Evolutionary conservation across 768 basidiomycete species (phyloP), one percentile per base, ranked within the genome.

Genomic region (Suillus tomentosus): DNA sequence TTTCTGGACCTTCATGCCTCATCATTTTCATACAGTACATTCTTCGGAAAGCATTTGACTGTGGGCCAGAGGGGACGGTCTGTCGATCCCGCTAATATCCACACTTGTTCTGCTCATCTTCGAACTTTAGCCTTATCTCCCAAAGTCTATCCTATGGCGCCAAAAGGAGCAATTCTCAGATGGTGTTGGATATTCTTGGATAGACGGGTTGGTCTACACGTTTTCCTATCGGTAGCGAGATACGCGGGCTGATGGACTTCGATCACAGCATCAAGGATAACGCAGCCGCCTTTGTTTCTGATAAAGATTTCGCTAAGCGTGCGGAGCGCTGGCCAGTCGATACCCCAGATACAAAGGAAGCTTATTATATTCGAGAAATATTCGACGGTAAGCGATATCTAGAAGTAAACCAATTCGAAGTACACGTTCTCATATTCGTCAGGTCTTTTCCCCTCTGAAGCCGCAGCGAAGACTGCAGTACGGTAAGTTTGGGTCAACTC

Each of bases 141-240:
- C 97, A 14, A 84, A 84, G 63, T 93, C 92, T 17, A 98, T 99
- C 71, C 82, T 99, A 48, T 99, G 97, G 97, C 85, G 97, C 63
- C 97, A 99, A 76, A 99, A 99, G 76, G 97, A 99, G 78, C 96
- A 99, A 72, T 99, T 99, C 80, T 98, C 96, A 2, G 97, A 99
- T 72, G 97, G 97, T 61, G 95, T 97, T 62, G 96, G 96, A 39
- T 98, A 97, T 78, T 96, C 95, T 39, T 98, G 96, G 96, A 99
- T 99, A 72, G 96, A 99, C 71, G 94, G 95, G 92, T 92, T 71
- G 50, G 84, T 70, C 57, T 40, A 60, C 22, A 27, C 14, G 36
- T 45, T 9, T 37, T 51, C 24, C 27, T 11, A 58, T 60, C 43
- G 5, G 34, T 48, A 13, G 19, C 36, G 19, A 37, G 22, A 17